These are phyloP conservation scores for Pseudozyma hubeiensis DNA, from an alignment of 1,284 basidiomycete genomes.

Conservation along the genomic window DNA sequence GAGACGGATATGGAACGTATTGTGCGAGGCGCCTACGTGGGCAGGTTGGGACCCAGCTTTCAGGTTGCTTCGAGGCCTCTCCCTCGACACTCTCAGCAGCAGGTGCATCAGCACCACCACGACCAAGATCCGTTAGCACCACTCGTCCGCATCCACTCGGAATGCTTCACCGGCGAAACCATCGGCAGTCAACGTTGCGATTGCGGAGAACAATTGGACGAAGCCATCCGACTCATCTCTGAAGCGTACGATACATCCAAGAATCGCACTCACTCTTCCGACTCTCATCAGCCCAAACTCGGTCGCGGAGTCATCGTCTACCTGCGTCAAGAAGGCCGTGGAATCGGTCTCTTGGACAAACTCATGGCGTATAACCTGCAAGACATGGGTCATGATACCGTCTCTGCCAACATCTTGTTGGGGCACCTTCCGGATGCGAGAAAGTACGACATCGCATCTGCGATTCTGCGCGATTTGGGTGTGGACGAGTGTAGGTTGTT, in stretches of 20 bases:
- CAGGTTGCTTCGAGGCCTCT: conserved; percentile 72
- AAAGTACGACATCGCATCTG: conserved; percentile 89
- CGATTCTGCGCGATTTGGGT: conserved; percentile 88
- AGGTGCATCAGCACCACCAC: conserved; percentile 32
- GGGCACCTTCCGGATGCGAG: conserved; percentile 95
- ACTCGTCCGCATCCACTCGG: conserved; percentile 94
- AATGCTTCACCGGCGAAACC: conserved; percentile 98
- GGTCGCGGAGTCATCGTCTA: conserved; percentile 88
- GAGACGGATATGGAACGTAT: conserved; percentile 96
- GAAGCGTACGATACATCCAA: conserved; percentile 69
- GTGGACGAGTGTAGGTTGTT: conserved; percentile 79
- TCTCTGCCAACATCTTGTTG: conserved; percentile 93
- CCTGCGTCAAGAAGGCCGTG: conserved; percentile 97
- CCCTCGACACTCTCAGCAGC: conserved; percentile 69
- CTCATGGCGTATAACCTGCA: conserved; percentile 98
- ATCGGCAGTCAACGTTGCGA: conserved; percentile 98
- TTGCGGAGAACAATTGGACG: conserved; percentile 97
- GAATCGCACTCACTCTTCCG: neutral
- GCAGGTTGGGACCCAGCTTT: conserved; percentile 77
- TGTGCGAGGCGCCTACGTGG: conserved; percentile 91
- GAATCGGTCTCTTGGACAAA: conserved; percentile 95
- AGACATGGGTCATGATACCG: conserved; percentile 97
- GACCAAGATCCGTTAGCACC: conserved; percentile 72
- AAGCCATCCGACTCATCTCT: conserved; percentile 89
- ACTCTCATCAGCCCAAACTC: conserved; percentile 10